Evolutionary conservation across 1,139 yeast genomes (phyloP), one percentile per base, ranked within the genome.

Genomic region (Geotrichum cucujoidarum): DNA sequence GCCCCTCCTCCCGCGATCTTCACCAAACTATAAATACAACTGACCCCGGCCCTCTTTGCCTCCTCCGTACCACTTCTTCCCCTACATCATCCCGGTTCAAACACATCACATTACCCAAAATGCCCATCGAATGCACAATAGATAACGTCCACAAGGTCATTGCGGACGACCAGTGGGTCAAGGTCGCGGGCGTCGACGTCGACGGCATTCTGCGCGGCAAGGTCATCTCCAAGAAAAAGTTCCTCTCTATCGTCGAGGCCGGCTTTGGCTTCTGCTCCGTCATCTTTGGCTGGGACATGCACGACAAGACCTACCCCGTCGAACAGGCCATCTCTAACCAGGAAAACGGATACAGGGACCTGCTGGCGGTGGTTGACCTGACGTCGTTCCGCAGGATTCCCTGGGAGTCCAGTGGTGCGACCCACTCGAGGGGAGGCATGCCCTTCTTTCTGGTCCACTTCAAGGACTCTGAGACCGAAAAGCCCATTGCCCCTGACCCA

Each of bases 241-340:
- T 65, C 45, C 48, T 60, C 11, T 60, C 66, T 14, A 40, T 49
- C 18, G 57, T 60, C 24, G 46, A 56, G 21, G 53, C 54, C 8
- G 69, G 69, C 10, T 64, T 67, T 51, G 70, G 70, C 6, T 65
- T 65, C 51, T 64, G 69, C 55, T 55, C 61, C 18, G 70, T 67
- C 25, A 57, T 66, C 24, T 67, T 66, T 45, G 70, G 70, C 30
- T 67, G 70, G 71, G 71, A 67, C 47, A 60, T 63, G 64, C 68
- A 63, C 49, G 71, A 67, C 51, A 54, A 52, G 43, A 59, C 62
- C 18, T 67, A 67, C 48, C 50, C 57, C 20, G 50, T 50, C 17
- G 65, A 62, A 16, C 54, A 61, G 25, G 40, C 53, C 25, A 56
- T 67, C n/a, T 60, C 67, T 11, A 62, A 61, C 47, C 55, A 61